Base-by-base conservation (phyloP, 2,329 filamentous ascomycete genomes). In the Claviceps africana region DNA sequence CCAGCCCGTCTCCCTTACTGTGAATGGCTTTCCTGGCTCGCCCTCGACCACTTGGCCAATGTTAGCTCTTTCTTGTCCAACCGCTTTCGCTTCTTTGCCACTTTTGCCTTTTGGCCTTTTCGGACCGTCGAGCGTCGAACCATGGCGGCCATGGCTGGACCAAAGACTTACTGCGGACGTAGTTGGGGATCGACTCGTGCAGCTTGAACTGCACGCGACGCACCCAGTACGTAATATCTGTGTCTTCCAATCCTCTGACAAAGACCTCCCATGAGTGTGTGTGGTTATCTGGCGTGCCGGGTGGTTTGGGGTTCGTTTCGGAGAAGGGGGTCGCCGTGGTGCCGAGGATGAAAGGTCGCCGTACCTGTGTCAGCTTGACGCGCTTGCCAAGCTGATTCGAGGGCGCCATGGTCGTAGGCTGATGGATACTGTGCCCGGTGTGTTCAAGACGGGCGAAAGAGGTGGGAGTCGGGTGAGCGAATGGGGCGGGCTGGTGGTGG, bases 181-280 rank as follows among this genome's bases (percentile, higher is more conserved):
- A 86, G 67, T 96, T 95, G 30, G 88, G 83, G 66, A 96, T 97
- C 10, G 91, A 96, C 68, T 97, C 90, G 74, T 96, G 91, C 17
- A 98, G 81, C 69, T 97, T 97, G 72, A 98, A 98, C 67, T 96
- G 90, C 1, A 98, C 91, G 62, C 95, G 91, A 54, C 91, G 88
- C 58, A 97, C 77, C 89, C 93, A 98, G 68, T 95, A 93, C 30
- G 87, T 89, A 58, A 97, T 85, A 64, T 95, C 88, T 55, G 88
- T 86, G 66, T 88, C 87, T 61, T 95, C 88, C 51, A 95, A 76
- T 47, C 90, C 88, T 64, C 86, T 86, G 53, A 98, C 88, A 67
- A 94, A 97, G 57, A 97, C 88, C 62, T 86, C 83, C 93, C 93
- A 98, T 56, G 86, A 88, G 73, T 97, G 94, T 33, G 91, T 97